A percentile compares a stretch with the other conserved stretches of the same genome.
These are phyloP conservation scores for Phytophthora citricola DNA, from an alignment of 352 stramenopile genomes.

Conservation along the genomic window DNA sequence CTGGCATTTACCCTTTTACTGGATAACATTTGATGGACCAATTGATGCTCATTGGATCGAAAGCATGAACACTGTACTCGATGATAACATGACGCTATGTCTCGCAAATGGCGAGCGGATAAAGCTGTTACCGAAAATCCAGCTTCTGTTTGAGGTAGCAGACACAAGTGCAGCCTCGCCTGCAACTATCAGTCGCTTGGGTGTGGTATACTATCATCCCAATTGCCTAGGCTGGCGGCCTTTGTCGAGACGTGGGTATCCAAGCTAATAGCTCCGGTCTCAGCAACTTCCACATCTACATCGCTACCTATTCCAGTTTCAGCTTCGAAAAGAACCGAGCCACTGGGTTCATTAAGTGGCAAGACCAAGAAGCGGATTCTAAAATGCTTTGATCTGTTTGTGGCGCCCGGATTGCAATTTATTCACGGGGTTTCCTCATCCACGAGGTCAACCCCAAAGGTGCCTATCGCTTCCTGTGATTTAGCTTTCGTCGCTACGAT, in stretches of 20 bases:
- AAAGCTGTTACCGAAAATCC: slow-evolving; percentile 85
- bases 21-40: slow-evolving; percentile 86
- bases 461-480: slow-evolving; percentile 59
- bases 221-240: slow-evolving; percentile 70
- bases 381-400: slow-evolving; percentile 71
- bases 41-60: slow-evolving; percentile 90
- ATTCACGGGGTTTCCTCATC: slow-evolving; percentile 31
- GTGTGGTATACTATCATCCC: slow-evolving; percentile 91
- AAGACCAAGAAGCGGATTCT: slow-evolving; percentile 51
- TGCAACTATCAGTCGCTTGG: slow-evolving; percentile 92
- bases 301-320: neutral
- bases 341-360: slow-evolving; percentile 30
- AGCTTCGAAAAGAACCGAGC: slow-evolving; percentile 1
- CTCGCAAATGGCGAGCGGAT: slow-evolving; percentile 91
- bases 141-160: slow-evolving; percentile 93
- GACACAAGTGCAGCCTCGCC: slow-evolving; percentile 92
- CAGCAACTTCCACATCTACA: slow-evolving; percentile 2
- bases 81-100: slow-evolving; percentile 93
- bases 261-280: slow-evolving; percentile 36
- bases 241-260: slow-evolving; percentile 70
- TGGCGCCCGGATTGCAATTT: slow-evolving; percentile 61
- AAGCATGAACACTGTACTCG: slow-evolving; percentile 90
- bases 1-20: slow-evolving; percentile 61
- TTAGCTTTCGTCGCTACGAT: slow-evolving; percentile 57
- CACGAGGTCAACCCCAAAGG: slow-evolving; percentile 11